These are phyloP conservation scores for Colletotrichum tropicale DNA, from an alignment of 2,329 filamentous ascomycete genomes.

Conservation along the genomic window DNA sequence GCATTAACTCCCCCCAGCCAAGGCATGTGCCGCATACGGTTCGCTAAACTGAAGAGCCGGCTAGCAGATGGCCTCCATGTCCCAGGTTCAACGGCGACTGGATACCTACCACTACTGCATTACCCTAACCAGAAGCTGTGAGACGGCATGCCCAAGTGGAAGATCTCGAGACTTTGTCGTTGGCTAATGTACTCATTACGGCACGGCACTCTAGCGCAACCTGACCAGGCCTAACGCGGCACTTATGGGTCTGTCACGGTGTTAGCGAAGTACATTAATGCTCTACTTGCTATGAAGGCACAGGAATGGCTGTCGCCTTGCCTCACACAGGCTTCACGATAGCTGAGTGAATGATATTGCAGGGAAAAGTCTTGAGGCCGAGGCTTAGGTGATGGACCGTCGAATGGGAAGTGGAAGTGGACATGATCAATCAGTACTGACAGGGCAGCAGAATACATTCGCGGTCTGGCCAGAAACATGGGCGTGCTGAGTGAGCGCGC, in stretches of 20 bases:
- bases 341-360: neutral
- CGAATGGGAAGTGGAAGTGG: neutral
- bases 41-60: neutral
- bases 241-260: neutral
- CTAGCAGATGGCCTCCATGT: neutral
- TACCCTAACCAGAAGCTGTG: neutral
- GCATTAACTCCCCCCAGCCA: neutral
- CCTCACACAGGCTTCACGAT: neutral
- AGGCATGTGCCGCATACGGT: neutral
- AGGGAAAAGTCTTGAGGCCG: neutral
- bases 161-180: neutral
- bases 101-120: neutral
- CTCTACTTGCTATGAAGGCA: too few relatives aligned
- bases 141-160: neutral
- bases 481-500: conserved; percentile 9
- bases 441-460: neutral
- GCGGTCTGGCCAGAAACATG: neutral
- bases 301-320: neutral
- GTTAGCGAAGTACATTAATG: neutral
- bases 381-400: neutral
- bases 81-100: neutral
- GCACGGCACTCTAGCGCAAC: neutral
- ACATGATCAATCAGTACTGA: neutral
- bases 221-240: neutral
- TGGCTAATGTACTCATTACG: neutral